Base-by-base conservation (phyloP, 306 rosid species). In the Quercus glauca region DNA sequence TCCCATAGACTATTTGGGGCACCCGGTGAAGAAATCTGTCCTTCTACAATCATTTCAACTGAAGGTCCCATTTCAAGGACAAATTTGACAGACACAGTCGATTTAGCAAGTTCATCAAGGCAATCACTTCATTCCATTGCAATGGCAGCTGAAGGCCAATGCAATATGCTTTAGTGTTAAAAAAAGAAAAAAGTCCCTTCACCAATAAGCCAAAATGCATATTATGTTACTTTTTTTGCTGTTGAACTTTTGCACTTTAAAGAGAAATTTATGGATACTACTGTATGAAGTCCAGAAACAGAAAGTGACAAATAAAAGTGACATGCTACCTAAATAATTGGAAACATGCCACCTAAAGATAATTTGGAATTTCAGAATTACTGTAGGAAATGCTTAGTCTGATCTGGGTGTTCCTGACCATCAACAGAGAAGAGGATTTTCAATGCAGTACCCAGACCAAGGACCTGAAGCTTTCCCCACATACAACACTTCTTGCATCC, bases 381-480 rank as follows among this genome's bases (percentile, higher is more conserved):
- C 49, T 55, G 11, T n/a, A 45, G 35, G 25, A 28, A 70, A 43
- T 79, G 77, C 92, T 93, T 86, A 41, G 82, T 55, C 73, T 90
- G 88, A 80, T 25, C 90, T 73, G 69, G 9, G 26, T 86, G 88
- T 75, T 85, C 86, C 76, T 82, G 89, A 69, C 87, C 90, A 68
- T 95, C 83, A 69, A 81, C 92, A 55, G 98, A 83, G 80, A 95
- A 95, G 84, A 95, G 99, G 83, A 93, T 91, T 75, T 93, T 86
- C 64, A 93, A 85, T 70, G 99, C 99, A 20, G 96, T 95, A 67
- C 98, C 99, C 13, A 95, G 96, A 69, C 99, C 99, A 77, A 86
- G 98, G 87, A 95, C 98, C 91, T 93, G 99, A 87, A 95, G 99
- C 88, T 93, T 95, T 73, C 99, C 99, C 99, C 97, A 91, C 64